A percentile compares a stretch with the other conserved stretches of the same genome.
Conservation (phyloP, 179 eudicot species). For the Pouteria campechiana region DNA sequence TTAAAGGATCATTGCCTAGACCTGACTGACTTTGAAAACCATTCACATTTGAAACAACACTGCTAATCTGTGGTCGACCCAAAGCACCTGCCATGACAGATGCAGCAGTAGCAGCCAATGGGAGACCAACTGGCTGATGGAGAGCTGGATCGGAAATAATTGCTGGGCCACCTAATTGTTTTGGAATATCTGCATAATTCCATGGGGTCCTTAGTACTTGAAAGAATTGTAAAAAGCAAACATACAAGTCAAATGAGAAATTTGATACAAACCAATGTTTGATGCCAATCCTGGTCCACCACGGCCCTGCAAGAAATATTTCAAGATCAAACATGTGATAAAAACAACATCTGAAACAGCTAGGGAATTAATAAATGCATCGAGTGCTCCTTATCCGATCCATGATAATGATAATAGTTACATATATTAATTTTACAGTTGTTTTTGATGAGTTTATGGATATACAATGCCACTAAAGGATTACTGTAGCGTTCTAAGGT, state of each 20-base stretch:
- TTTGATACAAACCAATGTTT: constrained; percentile 46
- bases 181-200: constrained; percentile 38
- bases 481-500: too few relatives aligned
- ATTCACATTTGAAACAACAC: constrained; percentile 36
- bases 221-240: background rate
- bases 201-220: background rate
- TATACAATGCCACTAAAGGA: too few relatives aligned
- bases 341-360: too few relatives aligned
- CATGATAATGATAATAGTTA: too few relatives aligned
- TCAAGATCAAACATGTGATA: too few relatives aligned
- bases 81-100: constrained; percentile 79
- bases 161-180: constrained; percentile 57
- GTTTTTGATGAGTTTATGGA: too few relatives aligned
- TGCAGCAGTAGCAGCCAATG: constrained; percentile 81
- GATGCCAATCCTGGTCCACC: constrained; percentile 86
- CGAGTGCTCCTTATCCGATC: too few relatives aligned
- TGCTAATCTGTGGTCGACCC: constrained; percentile 61
- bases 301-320: constrained; percentile 72
- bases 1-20: constrained; percentile 63
- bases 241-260: background rate
- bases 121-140: constrained; percentile 68
- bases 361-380: too few relatives aligned
- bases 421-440: too few relatives aligned
- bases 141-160: constrained; percentile 30
- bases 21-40: constrained; percentile 44